Percentiles rank a stretch among this genome's conserved stretches.
These are phyloP conservation scores for Tuctoria greenei DNA, from an alignment of 176 grass and related monocot genomes.

Conservation along the genomic window DNA sequence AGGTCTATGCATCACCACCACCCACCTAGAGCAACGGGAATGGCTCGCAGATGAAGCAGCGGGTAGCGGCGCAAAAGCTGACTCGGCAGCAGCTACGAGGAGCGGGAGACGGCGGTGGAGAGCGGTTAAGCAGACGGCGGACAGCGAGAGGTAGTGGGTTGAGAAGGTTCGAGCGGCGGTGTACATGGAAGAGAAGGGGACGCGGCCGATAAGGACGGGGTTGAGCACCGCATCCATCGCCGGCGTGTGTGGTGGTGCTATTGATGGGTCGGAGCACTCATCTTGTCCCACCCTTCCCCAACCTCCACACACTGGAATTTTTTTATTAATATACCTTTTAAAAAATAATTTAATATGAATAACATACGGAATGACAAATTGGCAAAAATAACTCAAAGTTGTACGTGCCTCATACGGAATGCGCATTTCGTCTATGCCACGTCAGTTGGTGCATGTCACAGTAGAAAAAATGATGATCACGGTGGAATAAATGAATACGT, in stretches of 20 bases:
- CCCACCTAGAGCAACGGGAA: constrained; percentile 41
- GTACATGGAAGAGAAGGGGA: not conserved
- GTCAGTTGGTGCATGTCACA: no score
- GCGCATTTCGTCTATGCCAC: no score
- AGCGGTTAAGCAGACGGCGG: constrained; percentile 4
- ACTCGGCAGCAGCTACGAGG: constrained; percentile 28
- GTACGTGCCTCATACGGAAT: no score
- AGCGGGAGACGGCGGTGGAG: constrained; percentile 4
- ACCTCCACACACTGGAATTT: no score
- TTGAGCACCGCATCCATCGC: constrained; percentile 37
- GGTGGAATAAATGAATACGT: no score
- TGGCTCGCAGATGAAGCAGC: not conserved
- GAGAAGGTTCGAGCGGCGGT: not conserved
- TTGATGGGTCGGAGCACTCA: no score
- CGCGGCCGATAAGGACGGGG: not conserved
- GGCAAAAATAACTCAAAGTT: no score
- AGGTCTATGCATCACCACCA: constrained; percentile 58
- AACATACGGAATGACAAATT: no score
- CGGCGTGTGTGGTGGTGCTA: not conserved
- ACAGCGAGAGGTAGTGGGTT: not conserved
- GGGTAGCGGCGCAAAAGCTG: constrained; percentile 4
- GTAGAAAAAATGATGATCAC: no score
- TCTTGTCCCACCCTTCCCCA: no score
- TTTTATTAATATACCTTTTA: no score
- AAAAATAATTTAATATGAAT: no score